Conservation (phyloP, 352 stramenopile genomes). For the Globisporangium orthogonon region DNA sequence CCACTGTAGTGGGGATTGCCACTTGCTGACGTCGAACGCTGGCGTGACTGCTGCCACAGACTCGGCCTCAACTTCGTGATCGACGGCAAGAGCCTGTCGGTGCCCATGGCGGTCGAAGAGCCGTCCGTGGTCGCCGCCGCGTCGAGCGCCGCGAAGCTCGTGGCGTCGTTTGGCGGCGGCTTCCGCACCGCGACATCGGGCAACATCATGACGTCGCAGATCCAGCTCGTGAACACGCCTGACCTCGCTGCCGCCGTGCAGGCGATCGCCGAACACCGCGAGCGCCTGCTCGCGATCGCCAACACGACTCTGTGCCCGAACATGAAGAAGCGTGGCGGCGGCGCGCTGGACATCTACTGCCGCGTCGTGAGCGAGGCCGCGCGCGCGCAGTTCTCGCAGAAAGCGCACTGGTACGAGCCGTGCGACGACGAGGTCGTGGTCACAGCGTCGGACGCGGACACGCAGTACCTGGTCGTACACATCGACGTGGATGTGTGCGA, state of each 20-base stretch:
- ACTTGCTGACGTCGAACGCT: not conserved
- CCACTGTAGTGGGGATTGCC: not conserved
- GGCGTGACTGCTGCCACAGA: slow-evolving; percentile 10
- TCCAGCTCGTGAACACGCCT: slow-evolving; percentile 72
- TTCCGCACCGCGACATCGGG: slow-evolving; percentile 68
- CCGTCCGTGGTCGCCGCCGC: slow-evolving; percentile 80
- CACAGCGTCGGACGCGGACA: slow-evolving; percentile 19
- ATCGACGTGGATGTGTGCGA: slow-evolving; percentile 86
- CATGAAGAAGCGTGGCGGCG: slow-evolving; percentile 84
- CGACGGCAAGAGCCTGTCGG: slow-evolving; percentile 66
- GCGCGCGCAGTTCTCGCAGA: slow-evolving; percentile 12
- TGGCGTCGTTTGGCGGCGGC: slow-evolving; percentile 59
- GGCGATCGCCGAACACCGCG: slow-evolving; percentile 43
- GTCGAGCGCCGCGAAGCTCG: slow-evolving; percentile 78
- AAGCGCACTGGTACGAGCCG: slow-evolving; percentile 48
- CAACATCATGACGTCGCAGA: slow-evolving; percentile 87
- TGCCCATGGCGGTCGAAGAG: slow-evolving; percentile 85
- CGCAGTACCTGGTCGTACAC: slow-evolving; percentile 74
- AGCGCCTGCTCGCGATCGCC: slow-evolving; percentile 54
- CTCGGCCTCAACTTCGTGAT: slow-evolving; percentile 85
- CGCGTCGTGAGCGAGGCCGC: slow-evolving; percentile 58
- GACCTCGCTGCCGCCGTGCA: slow-evolving; percentile 49
- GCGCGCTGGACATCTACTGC: slow-evolving; percentile 74
- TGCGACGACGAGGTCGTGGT: slow-evolving; percentile 50
- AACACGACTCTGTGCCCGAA: slow-evolving; percentile 78